Conservation (phyloP, 495 filamentous ascomycete genomes). For the Tuber umbilicatum region DNA sequence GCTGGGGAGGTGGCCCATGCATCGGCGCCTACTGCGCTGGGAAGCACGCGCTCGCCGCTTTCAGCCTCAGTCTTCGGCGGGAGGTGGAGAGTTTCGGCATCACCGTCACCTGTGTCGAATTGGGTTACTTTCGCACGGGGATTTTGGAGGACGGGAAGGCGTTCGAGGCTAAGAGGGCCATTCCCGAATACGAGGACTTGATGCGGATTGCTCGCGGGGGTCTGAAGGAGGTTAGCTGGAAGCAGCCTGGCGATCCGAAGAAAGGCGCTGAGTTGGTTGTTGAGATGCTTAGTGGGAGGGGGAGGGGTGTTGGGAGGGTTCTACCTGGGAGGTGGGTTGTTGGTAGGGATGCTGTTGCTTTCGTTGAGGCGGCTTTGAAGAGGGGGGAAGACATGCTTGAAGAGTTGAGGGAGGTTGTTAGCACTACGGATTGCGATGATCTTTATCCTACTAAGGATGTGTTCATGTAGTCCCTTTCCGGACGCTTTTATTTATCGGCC, state of each 20-base stretch:
- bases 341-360: background rate
- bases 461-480: background rate
- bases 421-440: background rate
- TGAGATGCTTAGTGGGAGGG: constrained; percentile 42
- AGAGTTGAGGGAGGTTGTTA: background rate
- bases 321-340: background rate
- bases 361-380: background rate
- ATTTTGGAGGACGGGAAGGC: background rate
- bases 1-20: background rate
- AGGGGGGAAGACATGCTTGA: background rate
- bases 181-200: background rate
- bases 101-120: constrained; percentile 47
- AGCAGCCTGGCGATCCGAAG: constrained; percentile 44
- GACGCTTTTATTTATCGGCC: background rate
- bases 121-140: constrained; percentile 50
- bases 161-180: background rate
- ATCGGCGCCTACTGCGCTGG: background rate
- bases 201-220: background rate
- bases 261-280: constrained; percentile 42
- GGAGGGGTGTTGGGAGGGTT: background rate
- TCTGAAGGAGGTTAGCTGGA: constrained; percentile 11
- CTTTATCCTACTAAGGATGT: background rate
- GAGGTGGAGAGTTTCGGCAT: constrained; percentile 50
- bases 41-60: background rate
- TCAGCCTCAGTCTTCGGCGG: constrained; percentile 45